A percentile compares a stretch with the other conserved stretches of the same genome.
phyloP scores from a whole-genome alignment of 331 rosid genomes.

The Saraca asoca region DNA sequence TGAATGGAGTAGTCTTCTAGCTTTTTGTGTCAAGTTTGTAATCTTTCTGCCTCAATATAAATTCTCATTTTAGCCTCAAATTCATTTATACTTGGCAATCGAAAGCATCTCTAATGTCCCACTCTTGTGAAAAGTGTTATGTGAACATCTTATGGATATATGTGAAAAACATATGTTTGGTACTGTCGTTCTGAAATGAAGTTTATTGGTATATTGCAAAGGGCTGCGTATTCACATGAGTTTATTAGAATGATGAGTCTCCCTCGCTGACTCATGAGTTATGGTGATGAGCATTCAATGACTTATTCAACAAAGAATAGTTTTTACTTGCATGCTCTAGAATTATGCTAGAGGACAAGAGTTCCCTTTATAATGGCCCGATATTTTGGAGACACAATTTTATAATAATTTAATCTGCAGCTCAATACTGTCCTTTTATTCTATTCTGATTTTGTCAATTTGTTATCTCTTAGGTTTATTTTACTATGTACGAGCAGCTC shows the following conservation, averaged over 20 bases:
- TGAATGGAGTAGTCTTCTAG: slow-evolving; percentile 19
- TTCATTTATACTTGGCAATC: background rate
- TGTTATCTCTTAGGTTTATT: slow-evolving; percentile 62
- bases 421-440: slow-evolving; percentile 17
- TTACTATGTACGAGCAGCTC: slow-evolving; percentile 72
- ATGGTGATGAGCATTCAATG: slow-evolving; percentile 3
- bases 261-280: background rate
- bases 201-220: background rate
- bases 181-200: slow-evolving; percentile 15
- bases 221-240: background rate
- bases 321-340: background rate
- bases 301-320: background rate
- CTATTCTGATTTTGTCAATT: slow-evolving; percentile 23
- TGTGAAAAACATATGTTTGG: background rate
- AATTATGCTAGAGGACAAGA: slow-evolving; percentile 8
- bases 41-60: background rate
- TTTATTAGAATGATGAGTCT: slow-evolving; percentile 13
- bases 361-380: background rate
- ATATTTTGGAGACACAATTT: background rate
- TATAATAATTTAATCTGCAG: background rate
- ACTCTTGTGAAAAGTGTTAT: background rate
- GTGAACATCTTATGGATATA: background rate
- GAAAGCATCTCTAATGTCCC: background rate
- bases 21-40: background rate
- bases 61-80: background rate